Base-by-base conservation (phyloP, 2,329 filamentous ascomycete genomes). In the Didymella keratinophila region DNA sequence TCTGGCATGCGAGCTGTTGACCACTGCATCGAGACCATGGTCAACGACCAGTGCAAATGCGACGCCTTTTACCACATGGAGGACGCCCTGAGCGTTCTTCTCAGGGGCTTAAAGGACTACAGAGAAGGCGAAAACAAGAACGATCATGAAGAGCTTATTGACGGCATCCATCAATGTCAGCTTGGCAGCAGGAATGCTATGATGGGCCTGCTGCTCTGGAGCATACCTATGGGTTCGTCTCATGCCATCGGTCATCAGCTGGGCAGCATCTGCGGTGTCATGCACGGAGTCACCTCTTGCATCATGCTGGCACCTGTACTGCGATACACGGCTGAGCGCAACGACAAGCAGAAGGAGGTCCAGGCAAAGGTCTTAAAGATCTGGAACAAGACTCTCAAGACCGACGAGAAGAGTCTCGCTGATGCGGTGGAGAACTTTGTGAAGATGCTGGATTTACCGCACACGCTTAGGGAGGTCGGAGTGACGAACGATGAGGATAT, bases 21-120 rank as follows among this genome's bases (percentile, higher is more conserved):
- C 52, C 69, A 74, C 47, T 73, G 71, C 43, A 62, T 72, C 5
- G 71, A 74, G 47, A 68, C 66, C 32, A 64, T 71, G 50, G 58
- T 67, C 18, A 68, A 63, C 16, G 55, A 61, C 2, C 28, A 51
- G 18, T 63, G 53, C 39, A 62, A 62, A 11, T 30, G 42, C n/a
- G 61, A 67, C 3, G 62, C 62, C 2, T 66, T 61, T 12, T 32
- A 44, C 12, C 57, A 69, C 25, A 64, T 65, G 62, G 61, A 69
- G 45, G 64, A 67, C 16, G 65, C 69, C 3, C 61, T 73, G n/a
- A 50, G 44, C 20, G 45, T 61, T 16, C 51, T 74, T n/a, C 30
- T 66, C 30, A 61, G 43, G 34, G 66, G 66, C 4, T 61, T 68
- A 12, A 65, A 52, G 43, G 58, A 64, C 49, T 68, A 60, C 45